These are phyloP conservation scores for Ophiocordyceps camponoti-saundersi DNA, from an alignment of 2,329 filamentous ascomycete species.

Conservation along the genomic window DNA sequence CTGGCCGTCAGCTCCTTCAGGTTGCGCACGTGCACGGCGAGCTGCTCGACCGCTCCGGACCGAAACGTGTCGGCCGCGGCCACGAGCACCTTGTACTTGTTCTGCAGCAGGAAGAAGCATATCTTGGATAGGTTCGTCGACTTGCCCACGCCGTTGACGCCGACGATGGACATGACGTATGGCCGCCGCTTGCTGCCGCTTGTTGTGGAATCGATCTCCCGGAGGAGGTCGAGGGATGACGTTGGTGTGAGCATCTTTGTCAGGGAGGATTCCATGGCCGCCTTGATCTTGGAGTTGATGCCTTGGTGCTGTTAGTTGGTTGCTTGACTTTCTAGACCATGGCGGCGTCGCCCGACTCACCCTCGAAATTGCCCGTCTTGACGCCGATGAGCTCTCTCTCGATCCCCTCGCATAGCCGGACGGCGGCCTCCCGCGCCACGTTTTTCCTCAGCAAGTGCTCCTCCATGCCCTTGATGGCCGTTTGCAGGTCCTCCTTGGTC, in stretches of 20 bases:
- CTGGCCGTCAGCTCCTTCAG: conserved; percentile 74
- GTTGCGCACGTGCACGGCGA: conserved; percentile 88
- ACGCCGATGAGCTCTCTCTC: conserved; percentile 78
- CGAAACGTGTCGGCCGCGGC: conserved; percentile 94
- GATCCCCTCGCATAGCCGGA: conserved; percentile 80
- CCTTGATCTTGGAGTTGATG: conserved; percentile 66
- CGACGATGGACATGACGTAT: conserved; percentile 95
- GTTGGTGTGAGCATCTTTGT: conserved; percentile 94
- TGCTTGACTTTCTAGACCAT: neutral
- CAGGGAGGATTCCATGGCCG: conserved; percentile 81
- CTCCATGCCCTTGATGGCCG: conserved; percentile 90
- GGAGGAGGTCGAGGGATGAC: conserved; percentile 81
- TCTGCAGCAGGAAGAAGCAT: conserved; percentile 93
- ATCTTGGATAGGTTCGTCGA: conserved; percentile 97
- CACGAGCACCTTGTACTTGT: conserved; percentile 89
- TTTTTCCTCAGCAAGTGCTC: conserved; percentile 92
- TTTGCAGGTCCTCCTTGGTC: conserved; percentile 75
- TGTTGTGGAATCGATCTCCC: conserved; percentile 68
- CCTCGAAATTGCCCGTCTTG: conserved; percentile 86
- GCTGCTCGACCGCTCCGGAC: conserved; percentile 89
- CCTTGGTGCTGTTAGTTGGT: conserved; percentile 16
- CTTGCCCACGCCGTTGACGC: conserved; percentile 96
- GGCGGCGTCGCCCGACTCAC: conserved; percentile 14
- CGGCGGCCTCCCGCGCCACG: conserved; percentile 82
- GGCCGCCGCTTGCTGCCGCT: conserved; percentile 53